Evolutionary conservation across 345 rosid genomes (phyloP).

Genomic region (Litchi chinensis): DNA sequence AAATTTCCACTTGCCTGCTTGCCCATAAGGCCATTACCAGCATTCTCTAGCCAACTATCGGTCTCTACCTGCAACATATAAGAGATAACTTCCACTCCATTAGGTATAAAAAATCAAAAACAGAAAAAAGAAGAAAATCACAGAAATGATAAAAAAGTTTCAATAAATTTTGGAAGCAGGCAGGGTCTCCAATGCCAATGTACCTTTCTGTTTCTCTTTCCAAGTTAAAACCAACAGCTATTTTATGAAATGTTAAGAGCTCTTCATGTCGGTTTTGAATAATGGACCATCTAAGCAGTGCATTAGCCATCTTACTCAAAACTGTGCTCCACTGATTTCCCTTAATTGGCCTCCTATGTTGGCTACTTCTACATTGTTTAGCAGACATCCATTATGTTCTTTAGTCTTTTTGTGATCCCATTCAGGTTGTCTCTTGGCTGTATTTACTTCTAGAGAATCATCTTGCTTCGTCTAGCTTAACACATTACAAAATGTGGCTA

Average conservation of each 20-base stretch:
- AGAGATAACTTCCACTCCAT: neutral
- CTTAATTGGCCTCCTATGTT: neutral
- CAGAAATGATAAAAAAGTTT: neutral
- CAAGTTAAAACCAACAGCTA: neutral
- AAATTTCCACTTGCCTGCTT: slow-evolving; percentile 51
- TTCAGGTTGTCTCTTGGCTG: neutral
- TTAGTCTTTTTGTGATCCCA: neutral
- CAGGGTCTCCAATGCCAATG: neutral
- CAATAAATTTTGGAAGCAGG: neutral
- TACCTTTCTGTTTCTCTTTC: neutral
- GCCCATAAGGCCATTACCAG: slow-evolving; percentile 96
- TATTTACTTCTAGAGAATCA: too few relatives aligned
- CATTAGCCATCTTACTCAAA: neutral
- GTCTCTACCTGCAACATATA: slow-evolving; percentile 62
- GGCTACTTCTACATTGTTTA: neutral
- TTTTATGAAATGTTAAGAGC: neutral
- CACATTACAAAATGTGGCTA: neutral
- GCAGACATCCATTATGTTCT: neutral
- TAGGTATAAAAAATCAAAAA: neutral
- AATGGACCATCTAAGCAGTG: neutral
- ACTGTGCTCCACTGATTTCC: neutral
- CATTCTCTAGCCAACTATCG: slow-evolving; percentile 96
- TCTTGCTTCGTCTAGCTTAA: neutral
- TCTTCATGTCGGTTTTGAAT: neutral
- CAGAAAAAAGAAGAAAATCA: neutral